A percentile compares a stretch with the other conserved stretches of the same genome.
Evolutionary conservation across 1,284 basidiomycete species (phyloP).

Genomic region (Peniophora sp.): DNA sequence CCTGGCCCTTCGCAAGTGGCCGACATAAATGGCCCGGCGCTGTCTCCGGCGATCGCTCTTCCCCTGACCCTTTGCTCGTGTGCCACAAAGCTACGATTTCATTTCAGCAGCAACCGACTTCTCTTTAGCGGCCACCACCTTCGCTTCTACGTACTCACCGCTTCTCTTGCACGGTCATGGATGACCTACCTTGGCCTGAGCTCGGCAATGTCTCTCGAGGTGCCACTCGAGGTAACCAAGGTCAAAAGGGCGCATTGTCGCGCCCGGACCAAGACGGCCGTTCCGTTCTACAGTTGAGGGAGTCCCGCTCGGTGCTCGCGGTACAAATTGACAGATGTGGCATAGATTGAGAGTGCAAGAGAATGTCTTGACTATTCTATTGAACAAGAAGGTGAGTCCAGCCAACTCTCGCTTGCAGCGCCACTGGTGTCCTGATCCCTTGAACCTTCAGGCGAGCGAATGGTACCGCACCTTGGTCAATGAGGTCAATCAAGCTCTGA

Average conservation of each 20-base stretch:
- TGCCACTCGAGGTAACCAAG: constrained; percentile 76
- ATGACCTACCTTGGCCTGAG: constrained; percentile 79
- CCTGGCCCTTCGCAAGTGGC: too few species aligned
- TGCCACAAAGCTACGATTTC: too few species aligned
- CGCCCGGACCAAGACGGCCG: constrained; percentile 63
- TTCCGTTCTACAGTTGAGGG: constrained; percentile 62
- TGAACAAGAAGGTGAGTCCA: too few species aligned
- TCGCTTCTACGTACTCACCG: background rate
- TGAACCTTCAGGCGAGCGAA: constrained; percentile 67
- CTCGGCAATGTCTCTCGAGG: constrained; percentile 75
- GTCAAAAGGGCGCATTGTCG: constrained; percentile 68
- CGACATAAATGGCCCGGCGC: too few species aligned
- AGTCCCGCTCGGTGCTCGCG: constrained; percentile 70
- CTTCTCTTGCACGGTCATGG: constrained; percentile 51
- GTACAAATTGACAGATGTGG: constrained; percentile 29
- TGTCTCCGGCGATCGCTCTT: too few species aligned
- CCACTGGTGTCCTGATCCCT: too few species aligned
- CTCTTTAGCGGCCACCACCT: too few species aligned
- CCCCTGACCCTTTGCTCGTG: too few species aligned
- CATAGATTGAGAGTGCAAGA: too few species aligned
- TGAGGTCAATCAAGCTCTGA: constrained; percentile 70
- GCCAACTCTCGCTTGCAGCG: too few species aligned
- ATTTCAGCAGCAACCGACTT: too few species aligned
- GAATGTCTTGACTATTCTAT: too few species aligned
- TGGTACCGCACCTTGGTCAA: constrained; percentile 70